Percentiles rank a stretch among this genome's conserved stretches.
Conservation (phyloP, 352 stramenopile species). For the Elongisporangium anandrum region DNA sequence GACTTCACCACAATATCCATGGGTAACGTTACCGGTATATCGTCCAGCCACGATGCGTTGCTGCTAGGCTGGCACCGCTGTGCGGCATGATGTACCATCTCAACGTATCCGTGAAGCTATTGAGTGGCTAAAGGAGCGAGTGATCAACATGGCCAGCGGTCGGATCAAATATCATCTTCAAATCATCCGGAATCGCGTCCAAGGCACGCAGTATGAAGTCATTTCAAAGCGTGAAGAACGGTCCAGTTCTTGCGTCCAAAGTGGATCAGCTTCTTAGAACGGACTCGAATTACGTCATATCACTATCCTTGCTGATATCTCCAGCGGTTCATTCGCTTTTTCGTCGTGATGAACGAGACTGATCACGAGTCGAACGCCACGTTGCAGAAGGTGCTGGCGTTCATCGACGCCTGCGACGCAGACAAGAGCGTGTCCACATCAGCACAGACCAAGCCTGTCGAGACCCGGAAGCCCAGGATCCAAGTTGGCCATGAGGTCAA, state of each 20-base stretch:
- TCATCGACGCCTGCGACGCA: slow-evolving; percentile 25
- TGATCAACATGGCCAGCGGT: no score
- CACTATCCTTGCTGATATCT: background rate
- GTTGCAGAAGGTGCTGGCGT: slow-evolving; percentile 26
- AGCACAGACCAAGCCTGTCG: background rate
- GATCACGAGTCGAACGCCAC: slow-evolving; percentile 4
- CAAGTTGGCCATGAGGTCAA: background rate
- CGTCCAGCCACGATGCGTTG: background rate
- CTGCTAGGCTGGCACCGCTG: background rate
- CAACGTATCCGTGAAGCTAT: no score
- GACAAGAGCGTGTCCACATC: background rate
- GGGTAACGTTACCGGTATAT: no score
- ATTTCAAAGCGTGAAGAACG: no score
- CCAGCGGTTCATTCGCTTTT: no score
- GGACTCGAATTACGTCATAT: background rate
- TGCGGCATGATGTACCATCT: no score
- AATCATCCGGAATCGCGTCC: no score
- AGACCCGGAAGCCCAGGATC: background rate
- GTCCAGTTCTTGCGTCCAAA: no score
- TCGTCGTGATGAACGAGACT: background rate
- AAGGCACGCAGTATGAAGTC: background rate
- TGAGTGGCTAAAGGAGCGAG: no score
- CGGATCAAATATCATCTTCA: no score
- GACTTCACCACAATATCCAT: no score
- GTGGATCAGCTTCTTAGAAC: background rate